Percentiles rank a stretch among this genome's conserved stretches.
phyloP scores from a whole-genome alignment of 345 rosid species.

The Heritiera littoralis region DNA sequence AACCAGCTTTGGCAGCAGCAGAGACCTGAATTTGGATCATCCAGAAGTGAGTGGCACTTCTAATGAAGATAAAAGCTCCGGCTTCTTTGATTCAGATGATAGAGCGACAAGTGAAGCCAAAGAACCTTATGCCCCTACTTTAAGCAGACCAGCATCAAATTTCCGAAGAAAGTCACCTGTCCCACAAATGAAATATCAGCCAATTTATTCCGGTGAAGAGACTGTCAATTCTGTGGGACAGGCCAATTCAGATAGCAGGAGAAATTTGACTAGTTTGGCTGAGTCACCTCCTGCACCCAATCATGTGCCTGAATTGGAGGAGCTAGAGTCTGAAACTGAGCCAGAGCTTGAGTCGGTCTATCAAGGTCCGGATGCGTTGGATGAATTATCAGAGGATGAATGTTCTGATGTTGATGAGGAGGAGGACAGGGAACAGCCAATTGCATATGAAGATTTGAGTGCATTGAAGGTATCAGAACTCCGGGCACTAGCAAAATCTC shows the following conservation, averaged over 20 bases:
- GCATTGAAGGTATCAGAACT: conserved; percentile 66
- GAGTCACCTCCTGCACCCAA: conserved; percentile 40
- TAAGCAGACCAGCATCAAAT: conserved; percentile 72
- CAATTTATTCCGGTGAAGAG: conserved; percentile 47
- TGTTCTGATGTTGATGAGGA: conserved; percentile 36
- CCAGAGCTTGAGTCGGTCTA: not conserved
- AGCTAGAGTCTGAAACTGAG: conserved; percentile 11
- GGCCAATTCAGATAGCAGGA: conserved; percentile 39
- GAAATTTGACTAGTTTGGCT: conserved; percentile 28
- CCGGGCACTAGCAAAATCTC: conserved; percentile 72
- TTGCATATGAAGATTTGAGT: conserved; percentile 45
- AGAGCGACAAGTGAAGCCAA: conserved; percentile 23
- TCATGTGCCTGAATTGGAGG: conserved; percentile 29
- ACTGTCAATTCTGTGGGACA: conserved; percentile 35
- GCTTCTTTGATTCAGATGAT: conserved; percentile 30
- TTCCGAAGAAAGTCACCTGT: conserved; percentile 78
- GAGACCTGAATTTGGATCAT: conserved; percentile 36
- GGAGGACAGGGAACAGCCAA: conserved; percentile 33
- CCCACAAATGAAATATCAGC: conserved; percentile 52
- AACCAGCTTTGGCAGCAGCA: conserved; percentile 30
- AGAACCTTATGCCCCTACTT: conserved; percentile 45
- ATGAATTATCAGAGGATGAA: conserved; percentile 27
- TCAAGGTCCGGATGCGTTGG: conserved; percentile 12
- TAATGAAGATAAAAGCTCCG: conserved; percentile 42
- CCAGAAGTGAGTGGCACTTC: conserved; percentile 29